Base-by-base conservation (phyloP, 345 rosid genomes). In the Capsella bursapastoris region DNA sequence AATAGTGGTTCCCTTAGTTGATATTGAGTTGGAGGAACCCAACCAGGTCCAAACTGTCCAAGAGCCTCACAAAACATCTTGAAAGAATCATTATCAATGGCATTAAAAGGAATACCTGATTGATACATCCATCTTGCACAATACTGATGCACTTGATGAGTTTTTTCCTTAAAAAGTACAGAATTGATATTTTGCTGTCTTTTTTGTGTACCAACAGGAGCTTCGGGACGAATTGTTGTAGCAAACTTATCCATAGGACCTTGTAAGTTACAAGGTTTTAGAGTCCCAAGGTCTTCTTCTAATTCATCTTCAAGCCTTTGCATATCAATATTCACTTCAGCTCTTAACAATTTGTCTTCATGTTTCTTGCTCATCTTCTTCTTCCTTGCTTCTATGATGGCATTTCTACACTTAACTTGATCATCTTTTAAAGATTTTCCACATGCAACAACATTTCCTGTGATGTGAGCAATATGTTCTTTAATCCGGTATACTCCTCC, bases 101-200 rank as follows among this genome's bases (percentile, higher is more conserved):
- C 51, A 50, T 50, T 71, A 6, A 71, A 49, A 60, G 59, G 38
- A 60, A 28, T 61, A 61, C 50, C 0, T 47, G 57, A 22, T 7
- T 48, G 49, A 35, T 58, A 70, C 3, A 58, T 47, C 57, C 66
- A 70, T 34, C 66, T 70, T 47, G 66, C 15, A 59, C 11, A 70
- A 45, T 57, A 70, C 0, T 70, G 57, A 1, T 13, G 57, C 27
- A 68, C 40, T 14, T 22, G n/a, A 68, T 67, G 60, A 4, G 15
- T 13, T 5, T 70, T 70, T 6, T 14, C 56, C 22, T 70, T 58
- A 25, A 18, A 69, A 0, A 68, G 16, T 11, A 9, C 16, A 41
- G 0, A 10, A 15, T 28, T 55, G 13, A 68, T 55, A 41, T 41
- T 55, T 6, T 29, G 22, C 22, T 49, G 58, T 52, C 25, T 25